Percentiles rank a stretch among this genome's conserved stretches.
These are phyloP conservation scores for Diaporthe vaccinii DNA, from an alignment of 2,329 filamentous ascomycete genomes.

Conservation along the genomic window DNA sequence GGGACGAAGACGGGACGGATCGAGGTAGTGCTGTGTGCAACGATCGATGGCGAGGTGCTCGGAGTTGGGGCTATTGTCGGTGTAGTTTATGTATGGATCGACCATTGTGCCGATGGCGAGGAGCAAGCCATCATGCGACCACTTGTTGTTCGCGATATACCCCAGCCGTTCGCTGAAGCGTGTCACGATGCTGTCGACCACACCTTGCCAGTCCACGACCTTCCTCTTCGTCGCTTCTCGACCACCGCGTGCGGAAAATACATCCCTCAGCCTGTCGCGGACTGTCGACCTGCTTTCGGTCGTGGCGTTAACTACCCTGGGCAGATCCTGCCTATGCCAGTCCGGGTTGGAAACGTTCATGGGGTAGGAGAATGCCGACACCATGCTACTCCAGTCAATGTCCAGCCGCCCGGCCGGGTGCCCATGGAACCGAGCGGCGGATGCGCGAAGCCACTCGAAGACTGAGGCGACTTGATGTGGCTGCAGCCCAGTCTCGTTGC, in stretches of 20 bases:
- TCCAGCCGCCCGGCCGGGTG: slow-evolving; percentile 56
- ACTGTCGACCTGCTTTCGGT: slow-evolving; percentile 44
- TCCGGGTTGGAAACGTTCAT: slow-evolving; percentile 62
- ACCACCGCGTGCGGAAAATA: slow-evolving; percentile 38
- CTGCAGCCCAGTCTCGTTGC: slow-evolving; percentile 43
- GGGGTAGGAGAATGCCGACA: slow-evolving; percentile 64
- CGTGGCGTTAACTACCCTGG: slow-evolving; percentile 44
- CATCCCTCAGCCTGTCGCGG: slow-evolving; percentile 49
- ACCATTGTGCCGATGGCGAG: slow-evolving; percentile 55
- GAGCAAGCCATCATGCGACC: slow-evolving; percentile 49
- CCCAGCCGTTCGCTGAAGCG: slow-evolving; percentile 71
- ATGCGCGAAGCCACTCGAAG: slow-evolving; percentile 56
- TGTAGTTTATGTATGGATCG: slow-evolving; percentile 52
- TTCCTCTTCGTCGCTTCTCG: slow-evolving; percentile 51
- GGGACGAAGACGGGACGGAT: slow-evolving; percentile 44
- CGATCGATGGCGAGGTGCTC: slow-evolving; percentile 55
- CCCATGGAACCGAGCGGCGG: slow-evolving; percentile 59
- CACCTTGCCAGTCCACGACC: slow-evolving; percentile 74
- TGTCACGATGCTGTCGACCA: slow-evolving; percentile 74
- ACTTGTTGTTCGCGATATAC: slow-evolving; percentile 50
- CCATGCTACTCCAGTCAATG: slow-evolving; percentile 64
- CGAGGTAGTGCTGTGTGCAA: slow-evolving; percentile 63
- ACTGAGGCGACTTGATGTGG: slow-evolving; percentile 2
- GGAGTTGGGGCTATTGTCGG: slow-evolving; percentile 50
- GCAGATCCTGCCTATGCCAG: slow-evolving; percentile 43